phyloP scores from a whole-genome alignment of 2,329 filamentous ascomycete species.

The Leptodontidium sp. region DNA sequence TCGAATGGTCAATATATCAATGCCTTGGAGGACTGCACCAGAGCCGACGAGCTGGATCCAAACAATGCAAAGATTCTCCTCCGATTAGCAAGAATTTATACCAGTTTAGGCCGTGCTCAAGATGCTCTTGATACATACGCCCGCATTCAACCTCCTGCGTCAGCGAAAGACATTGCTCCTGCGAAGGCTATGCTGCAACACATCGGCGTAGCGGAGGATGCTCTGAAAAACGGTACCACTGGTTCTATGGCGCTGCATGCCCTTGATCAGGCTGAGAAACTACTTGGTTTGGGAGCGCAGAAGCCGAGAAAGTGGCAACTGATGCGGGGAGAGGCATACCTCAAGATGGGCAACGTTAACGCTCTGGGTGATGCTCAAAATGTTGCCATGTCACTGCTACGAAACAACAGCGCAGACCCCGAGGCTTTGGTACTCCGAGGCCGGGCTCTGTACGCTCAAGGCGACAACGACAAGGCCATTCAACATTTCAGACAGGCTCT shows the following conservation, averaged over 20 bases:
- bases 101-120: conserved; percentile 82
- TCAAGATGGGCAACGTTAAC: conserved; percentile 92
- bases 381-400: conserved; percentile 85
- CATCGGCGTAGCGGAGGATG: conserved; percentile 80
- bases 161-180: conserved; percentile 84
- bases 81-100: conserved; percentile 89
- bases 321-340: conserved; percentile 88
- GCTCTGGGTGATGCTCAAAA: conserved; percentile 91
- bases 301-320: conserved; percentile 94
- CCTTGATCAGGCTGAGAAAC: conserved; percentile 86
- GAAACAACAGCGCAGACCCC: conserved; percentile 88
- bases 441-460: conserved; percentile 85
- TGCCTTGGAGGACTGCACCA: conserved; percentile 87
- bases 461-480: conserved; percentile 94
- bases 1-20: conserved; percentile 80
- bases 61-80: conserved; percentile 88
- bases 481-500: conserved; percentile 92
- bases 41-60: conserved; percentile 83
- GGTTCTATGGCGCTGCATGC: conserved; percentile 94
- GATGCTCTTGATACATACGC: conserved; percentile 86
- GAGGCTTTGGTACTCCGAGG: conserved; percentile 92
- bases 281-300: conserved; percentile 76
- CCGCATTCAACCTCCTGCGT: conserved; percentile 80
- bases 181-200: conserved; percentile 87
- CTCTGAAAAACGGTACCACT: conserved; percentile 75